phyloP scores from a whole-genome alignment of 345 rosid species.

The Syzygium oleosum region DNA sequence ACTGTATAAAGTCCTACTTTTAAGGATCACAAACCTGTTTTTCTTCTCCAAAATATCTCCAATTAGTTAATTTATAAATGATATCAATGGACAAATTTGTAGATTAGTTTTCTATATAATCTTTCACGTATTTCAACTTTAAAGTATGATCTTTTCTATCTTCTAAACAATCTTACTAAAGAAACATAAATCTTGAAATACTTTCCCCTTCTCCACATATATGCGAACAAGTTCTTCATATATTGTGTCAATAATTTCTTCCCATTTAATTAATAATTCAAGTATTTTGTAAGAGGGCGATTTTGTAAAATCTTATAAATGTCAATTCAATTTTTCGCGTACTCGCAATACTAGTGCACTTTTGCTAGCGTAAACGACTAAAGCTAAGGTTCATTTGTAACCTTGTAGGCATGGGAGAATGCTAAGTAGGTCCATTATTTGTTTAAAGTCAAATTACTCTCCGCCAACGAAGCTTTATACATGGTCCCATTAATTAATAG shows the following conservation, averaged over 20 bases:
- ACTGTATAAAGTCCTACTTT: not conserved
- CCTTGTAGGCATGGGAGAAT: not conserved
- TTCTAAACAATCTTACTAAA: not conserved
- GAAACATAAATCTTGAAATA: not conserved
- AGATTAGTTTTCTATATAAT: not conserved
- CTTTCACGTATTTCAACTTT: not conserved
- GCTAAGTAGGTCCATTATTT: not conserved
- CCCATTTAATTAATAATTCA: not conserved
- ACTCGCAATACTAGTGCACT: not conserved
- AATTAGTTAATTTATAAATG: not conserved
- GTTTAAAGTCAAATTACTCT: not conserved
- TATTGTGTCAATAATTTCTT: not conserved
- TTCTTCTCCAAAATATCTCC: not conserved
- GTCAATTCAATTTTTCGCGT: not conserved
- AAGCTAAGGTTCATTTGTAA: not conserved
- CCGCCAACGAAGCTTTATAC: not conserved
- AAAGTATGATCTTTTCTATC: not conserved
- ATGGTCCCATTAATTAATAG: not conserved
- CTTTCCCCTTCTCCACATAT: not conserved
- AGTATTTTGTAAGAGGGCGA: not conserved
- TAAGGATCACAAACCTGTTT: not conserved
- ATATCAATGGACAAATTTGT: not conserved
- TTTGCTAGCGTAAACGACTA: not conserved
- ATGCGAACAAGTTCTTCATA: not conserved
- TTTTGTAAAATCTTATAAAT: not conserved